Evolutionary conservation across 179 eudicot genomes (phyloP).

Genomic region (Monotropa hypopitys): DNA sequence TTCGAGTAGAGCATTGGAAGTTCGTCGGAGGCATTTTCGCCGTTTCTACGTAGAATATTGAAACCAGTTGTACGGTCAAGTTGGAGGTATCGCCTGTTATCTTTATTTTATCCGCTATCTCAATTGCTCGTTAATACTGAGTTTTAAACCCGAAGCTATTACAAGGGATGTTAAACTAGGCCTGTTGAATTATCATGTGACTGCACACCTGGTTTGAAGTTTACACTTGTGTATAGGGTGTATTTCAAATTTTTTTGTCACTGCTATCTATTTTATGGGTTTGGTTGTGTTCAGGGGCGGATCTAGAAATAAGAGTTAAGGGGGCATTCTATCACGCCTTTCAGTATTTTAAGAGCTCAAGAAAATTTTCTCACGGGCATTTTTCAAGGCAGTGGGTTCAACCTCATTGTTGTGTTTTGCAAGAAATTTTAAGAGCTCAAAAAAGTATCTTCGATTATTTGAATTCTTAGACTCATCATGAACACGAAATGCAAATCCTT

Average conservation of each 20-base stretch:
- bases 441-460: no score
- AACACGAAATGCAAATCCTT: no score
- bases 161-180: not conserved
- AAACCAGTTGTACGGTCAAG: not conserved
- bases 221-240: not conserved
- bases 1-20: not conserved
- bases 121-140: not conserved
- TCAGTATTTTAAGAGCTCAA: no score
- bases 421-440: no score
- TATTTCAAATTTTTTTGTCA: not conserved
- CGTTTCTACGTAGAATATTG: not conserved
- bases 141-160: not conserved
- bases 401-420: no score
- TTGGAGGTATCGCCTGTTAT: not conserved
- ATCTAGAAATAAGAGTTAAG: no score
- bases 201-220: not conserved
- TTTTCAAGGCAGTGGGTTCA: no score
- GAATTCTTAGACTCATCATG: no score
- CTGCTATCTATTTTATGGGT: not conserved
- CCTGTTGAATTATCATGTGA: not conserved
- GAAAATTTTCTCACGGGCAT: no score
- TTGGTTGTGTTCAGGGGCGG: not conserved
- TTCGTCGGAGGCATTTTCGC: not conserved
- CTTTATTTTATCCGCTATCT: not conserved
- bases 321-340: no score